These are phyloP conservation scores for Cladophialophora psammophila DNA, from an alignment of 2,329 filamentous ascomycete genomes.

Conservation along the genomic window DNA sequence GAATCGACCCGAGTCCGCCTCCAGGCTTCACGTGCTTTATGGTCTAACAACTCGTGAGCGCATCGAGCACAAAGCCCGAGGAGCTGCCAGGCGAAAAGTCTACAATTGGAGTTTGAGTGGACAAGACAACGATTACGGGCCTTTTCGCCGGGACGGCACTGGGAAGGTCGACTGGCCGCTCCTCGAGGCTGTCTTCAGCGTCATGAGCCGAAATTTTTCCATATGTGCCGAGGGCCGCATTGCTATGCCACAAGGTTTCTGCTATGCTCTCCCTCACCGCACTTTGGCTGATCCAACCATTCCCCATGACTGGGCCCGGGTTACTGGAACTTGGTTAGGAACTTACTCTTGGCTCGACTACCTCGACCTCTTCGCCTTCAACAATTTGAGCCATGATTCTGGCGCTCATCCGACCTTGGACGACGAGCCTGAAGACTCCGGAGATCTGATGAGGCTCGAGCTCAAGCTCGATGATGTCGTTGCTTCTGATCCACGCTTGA, in stretches of 20 bases:
- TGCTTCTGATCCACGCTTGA: slow-evolving; percentile 30
- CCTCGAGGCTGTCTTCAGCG: slow-evolving; percentile 37
- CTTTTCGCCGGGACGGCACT: slow-evolving; percentile 37
- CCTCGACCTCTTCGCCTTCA: slow-evolving; percentile 37
- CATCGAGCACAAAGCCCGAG: slow-evolving; percentile 29
- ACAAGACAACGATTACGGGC: slow-evolving; percentile 38
- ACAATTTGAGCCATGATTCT: slow-evolving; percentile 19
- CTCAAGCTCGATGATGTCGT: slow-evolving; percentile 37
- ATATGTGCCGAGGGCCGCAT: slow-evolving; percentile 32
- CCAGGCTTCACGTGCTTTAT: slow-evolving; percentile 39
- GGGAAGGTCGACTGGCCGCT: slow-evolving; percentile 38
- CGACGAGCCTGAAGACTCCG: slow-evolving; percentile 38
- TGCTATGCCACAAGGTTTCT: slow-evolving; percentile 37
- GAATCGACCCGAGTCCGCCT: slow-evolving; percentile 31
- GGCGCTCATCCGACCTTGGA: slow-evolving; percentile 33
- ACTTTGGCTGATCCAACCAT: slow-evolving; percentile 32
- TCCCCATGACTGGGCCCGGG: slow-evolving; percentile 39
- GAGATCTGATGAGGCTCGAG: slow-evolving; percentile 40
- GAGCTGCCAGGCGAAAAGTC: slow-evolving; percentile 35
- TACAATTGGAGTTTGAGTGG: slow-evolving; percentile 38
- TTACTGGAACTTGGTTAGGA: slow-evolving; percentile 38
- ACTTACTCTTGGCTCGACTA: slow-evolving; percentile 41
- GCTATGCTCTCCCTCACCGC: slow-evolving; percentile 39
- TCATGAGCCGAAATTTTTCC: slow-evolving; percentile 37
- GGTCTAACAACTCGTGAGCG: slow-evolving; percentile 37